Conservation (phyloP, 2,329 filamentous ascomycete genomes). For the Pseudocercospora fijiensis region DNA sequence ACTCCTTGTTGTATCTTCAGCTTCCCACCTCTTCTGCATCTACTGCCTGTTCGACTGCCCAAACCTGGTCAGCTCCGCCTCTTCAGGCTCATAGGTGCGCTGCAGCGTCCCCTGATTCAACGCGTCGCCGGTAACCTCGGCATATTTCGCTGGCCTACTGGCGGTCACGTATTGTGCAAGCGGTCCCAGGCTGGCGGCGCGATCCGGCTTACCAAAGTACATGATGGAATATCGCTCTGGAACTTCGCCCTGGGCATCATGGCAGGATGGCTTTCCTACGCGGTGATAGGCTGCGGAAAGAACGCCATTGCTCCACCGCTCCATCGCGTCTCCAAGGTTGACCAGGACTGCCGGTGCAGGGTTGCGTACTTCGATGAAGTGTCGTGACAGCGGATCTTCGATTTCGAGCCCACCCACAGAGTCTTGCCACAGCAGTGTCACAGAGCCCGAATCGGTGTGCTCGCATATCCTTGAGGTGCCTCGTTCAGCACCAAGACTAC, state of each 20-base stretch:
- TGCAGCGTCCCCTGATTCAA: slow-evolving; percentile 19
- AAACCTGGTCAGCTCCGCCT: not conserved
- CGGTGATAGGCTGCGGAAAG: slow-evolving; percentile 18
- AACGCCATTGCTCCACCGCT: slow-evolving; percentile 19
- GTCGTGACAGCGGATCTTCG: slow-evolving; percentile 14
- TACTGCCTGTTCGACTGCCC: not conserved
- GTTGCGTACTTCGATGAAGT: slow-evolving; percentile 13
- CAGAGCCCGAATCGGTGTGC: slow-evolving; percentile 18
- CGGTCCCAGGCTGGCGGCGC: slow-evolving; percentile 14
- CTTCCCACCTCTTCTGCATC: not conserved
- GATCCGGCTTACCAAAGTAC: slow-evolving; percentile 20
- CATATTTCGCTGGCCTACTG: slow-evolving; percentile 9
- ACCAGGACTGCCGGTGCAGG: slow-evolving; percentile 16
- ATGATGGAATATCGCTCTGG: slow-evolving; percentile 18
- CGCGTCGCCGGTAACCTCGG: slow-evolving; percentile 10
- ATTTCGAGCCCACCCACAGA: slow-evolving; percentile 20
- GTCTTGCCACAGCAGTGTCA: slow-evolving; percentile 22
- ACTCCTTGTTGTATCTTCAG: slow-evolving; percentile 6
- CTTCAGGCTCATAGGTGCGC: slow-evolving; percentile 13
- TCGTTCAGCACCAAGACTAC: slow-evolving; percentile 5
- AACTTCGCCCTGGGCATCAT: not conserved
- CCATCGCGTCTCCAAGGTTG: slow-evolving; percentile 21
- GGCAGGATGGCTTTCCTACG: slow-evolving; percentile 6
- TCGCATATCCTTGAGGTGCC: slow-evolving; percentile 18
- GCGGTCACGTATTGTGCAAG: slow-evolving; percentile 14